Percentiles rank a stretch among this genome's conserved stretches.
These are phyloP conservation scores for Neonothopanus nambi DNA, from an alignment of 1,284 basidiomycete species.

Conservation along the genomic window DNA sequence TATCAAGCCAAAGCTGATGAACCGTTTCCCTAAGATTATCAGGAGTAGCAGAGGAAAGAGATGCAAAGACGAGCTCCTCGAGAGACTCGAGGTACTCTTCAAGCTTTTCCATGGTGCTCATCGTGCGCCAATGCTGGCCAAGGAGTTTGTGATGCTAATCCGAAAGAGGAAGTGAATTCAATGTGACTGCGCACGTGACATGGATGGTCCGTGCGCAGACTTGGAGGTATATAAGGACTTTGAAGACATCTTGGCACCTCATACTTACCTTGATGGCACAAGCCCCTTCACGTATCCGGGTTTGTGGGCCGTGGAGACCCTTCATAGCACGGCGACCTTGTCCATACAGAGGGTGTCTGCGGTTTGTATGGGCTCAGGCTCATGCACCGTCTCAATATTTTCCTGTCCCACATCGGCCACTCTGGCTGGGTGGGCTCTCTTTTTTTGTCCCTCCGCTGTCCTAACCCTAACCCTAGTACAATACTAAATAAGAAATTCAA, in stretches of 20 bases:
- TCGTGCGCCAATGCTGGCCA: background rate
- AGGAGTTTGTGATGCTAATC: too few relatives aligned
- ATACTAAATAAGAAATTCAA: background rate
- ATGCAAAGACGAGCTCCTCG: slow-evolving; percentile 62
- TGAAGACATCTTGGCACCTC: background rate
- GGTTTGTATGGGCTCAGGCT: slow-evolving; percentile 13
- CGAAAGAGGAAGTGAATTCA: too few relatives aligned
- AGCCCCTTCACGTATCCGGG: too few relatives aligned
- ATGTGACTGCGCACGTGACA: background rate
- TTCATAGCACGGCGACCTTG: too few relatives aligned
- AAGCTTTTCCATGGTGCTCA: slow-evolving; percentile 52
- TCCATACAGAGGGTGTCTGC: too few relatives aligned
- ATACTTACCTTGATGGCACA: too few relatives aligned
- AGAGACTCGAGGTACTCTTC: slow-evolving; percentile 69
- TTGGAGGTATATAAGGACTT: background rate
- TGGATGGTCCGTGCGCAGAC: slow-evolving; percentile 10
- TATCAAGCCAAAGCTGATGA: slow-evolving; percentile 74
- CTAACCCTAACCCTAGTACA: slow-evolving; percentile 3
- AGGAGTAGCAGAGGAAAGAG: slow-evolving; percentile 56
- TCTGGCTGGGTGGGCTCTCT: slow-evolving; percentile 14
- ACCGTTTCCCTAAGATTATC: slow-evolving; percentile 63
- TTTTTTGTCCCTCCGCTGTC: background rate
- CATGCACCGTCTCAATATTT: slow-evolving; percentile 16
- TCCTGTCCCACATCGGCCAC: slow-evolving; percentile 15
- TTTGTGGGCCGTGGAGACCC: too few relatives aligned